Evolutionary conservation across 768 basidiomycete genomes (phyloP).

Genomic region (Aureoboletus auriporus): DNA sequence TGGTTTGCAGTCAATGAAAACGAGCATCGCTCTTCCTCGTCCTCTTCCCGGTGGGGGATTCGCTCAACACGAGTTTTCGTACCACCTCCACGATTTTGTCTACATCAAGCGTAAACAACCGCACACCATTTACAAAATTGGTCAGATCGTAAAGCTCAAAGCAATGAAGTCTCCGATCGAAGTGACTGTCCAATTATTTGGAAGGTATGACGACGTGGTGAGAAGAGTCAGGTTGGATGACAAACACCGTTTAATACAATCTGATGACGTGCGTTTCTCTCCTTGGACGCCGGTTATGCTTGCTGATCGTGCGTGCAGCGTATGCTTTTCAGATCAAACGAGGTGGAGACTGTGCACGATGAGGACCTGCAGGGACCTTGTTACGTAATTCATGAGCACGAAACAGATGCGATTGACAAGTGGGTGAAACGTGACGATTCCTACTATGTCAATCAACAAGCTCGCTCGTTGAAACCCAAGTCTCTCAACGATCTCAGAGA

Average conservation of each 20-base stretch:
- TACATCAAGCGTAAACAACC: slow-evolving; percentile 42
- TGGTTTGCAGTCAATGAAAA: slow-evolving; percentile 29
- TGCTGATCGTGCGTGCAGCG: slow-evolving; percentile 20
- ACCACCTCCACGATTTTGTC: slow-evolving; percentile 60
- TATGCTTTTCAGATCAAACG: slow-evolving; percentile 40
- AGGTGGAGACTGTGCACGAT: slow-evolving; percentile 24
- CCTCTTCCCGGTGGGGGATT: slow-evolving; percentile 33
- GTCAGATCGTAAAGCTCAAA: slow-evolving; percentile 47
- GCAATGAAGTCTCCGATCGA: slow-evolving; percentile 23
- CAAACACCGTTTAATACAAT: slow-evolving; percentile 18
- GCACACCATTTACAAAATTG: slow-evolving; percentile 42
- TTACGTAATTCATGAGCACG: slow-evolving; percentile 39
- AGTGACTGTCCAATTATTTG: slow-evolving; percentile 39
- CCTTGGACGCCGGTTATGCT: not conserved
- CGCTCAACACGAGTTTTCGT: slow-evolving; percentile 40
- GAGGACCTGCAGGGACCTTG: slow-evolving; percentile 52
- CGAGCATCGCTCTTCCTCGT: slow-evolving; percentile 21
- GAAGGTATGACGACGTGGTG: slow-evolving; percentile 42
- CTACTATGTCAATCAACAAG: slow-evolving; percentile 46
- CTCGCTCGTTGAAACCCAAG: slow-evolving; percentile 14
- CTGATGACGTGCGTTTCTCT: slow-evolving; percentile 39
- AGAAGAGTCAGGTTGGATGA: slow-evolving; percentile 14
- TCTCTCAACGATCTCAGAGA: slow-evolving; percentile 19
- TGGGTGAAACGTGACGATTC: slow-evolving; percentile 56
- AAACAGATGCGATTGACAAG: slow-evolving; percentile 27